phyloP scores from a whole-genome alignment of 2,329 filamentous ascomycete genomes.

The Cladophialophora exuberans region DNA sequence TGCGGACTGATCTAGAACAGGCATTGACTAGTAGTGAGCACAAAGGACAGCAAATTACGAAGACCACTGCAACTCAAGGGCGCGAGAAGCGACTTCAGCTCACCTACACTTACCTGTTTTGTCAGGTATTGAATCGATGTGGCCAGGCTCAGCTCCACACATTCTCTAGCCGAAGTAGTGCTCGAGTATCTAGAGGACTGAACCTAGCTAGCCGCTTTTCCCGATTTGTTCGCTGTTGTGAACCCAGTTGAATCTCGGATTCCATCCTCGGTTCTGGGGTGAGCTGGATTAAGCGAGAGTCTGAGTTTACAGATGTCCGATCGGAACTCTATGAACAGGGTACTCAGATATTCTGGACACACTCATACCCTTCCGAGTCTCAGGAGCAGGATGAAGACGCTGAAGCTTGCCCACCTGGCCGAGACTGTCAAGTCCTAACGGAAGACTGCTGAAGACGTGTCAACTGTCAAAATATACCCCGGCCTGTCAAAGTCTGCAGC shows the following conservation, averaged over 20 bases:
- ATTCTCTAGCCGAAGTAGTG: too few species aligned
- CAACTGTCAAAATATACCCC: neutral
- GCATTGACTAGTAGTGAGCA: neutral
- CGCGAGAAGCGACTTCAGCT: neutral
- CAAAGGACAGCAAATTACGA: conserved; percentile 5
- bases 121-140: too few species aligned
- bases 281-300: too few species aligned
- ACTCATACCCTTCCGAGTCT: too few species aligned
- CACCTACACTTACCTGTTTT: neutral
- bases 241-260: neutral
- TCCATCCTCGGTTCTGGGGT: neutral
- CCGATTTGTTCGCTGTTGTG: neutral
- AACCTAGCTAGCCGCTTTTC: neutral
- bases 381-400: neutral
- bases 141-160: too few species aligned
- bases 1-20: conserved; percentile 11
- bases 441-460: neutral
- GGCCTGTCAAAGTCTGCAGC: too few species aligned
- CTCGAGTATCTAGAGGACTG: too few species aligned
- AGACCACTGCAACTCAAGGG: neutral
- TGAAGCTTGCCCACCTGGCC: neutral
- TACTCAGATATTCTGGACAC: too few species aligned
- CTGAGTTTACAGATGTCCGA: too few species aligned
- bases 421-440: neutral
- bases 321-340: too few species aligned